These are phyloP conservation scores for Penicillium chermesinum DNA, from an alignment of 495 filamentous ascomycete genomes.

Conservation along the genomic window DNA sequence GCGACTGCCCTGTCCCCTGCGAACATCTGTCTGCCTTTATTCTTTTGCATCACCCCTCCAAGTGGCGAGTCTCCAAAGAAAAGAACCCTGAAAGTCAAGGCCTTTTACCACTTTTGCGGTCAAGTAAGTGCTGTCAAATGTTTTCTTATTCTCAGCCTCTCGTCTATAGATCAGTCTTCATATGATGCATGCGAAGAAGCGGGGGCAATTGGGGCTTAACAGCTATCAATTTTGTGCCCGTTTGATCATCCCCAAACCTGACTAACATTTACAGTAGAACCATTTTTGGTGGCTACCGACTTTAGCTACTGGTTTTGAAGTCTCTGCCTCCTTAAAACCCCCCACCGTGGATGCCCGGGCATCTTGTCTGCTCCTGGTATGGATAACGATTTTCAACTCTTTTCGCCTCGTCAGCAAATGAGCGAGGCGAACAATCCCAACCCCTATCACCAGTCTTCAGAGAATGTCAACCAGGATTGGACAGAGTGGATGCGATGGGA, in stretches of 20 bases:
- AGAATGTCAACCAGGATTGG: constrained; percentile 39
- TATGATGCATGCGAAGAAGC: not conserved
- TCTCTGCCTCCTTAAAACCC: constrained; percentile 10
- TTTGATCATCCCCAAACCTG: not conserved
- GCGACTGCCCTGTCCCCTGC: constrained; percentile 10
- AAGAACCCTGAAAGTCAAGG: not conserved
- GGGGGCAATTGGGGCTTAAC: not conserved
- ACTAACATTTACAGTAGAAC: constrained; percentile 6
- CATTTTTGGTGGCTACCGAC: not conserved
- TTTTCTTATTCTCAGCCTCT: not conserved
- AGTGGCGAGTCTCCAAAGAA: not conserved
- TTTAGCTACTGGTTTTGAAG: not conserved
- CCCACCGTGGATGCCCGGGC: constrained; percentile 12
- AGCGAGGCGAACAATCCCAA: constrained; percentile 21
- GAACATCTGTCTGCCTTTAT: constrained; percentile 12
- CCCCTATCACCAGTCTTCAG: constrained; percentile 15
- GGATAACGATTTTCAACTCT: constrained; percentile 40
- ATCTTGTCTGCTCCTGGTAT: constrained; percentile 27
- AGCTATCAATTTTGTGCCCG: no score
- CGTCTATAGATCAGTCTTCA: not conserved
- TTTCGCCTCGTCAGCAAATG: constrained; percentile 27
- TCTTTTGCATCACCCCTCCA: constrained; percentile 9
- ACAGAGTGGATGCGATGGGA: constrained; percentile 51
- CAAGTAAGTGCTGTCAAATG: not conserved
- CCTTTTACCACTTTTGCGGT: not conserved